Conservation (phyloP, 805 yeast genomes). For the Starmera dryadoides region DNA sequence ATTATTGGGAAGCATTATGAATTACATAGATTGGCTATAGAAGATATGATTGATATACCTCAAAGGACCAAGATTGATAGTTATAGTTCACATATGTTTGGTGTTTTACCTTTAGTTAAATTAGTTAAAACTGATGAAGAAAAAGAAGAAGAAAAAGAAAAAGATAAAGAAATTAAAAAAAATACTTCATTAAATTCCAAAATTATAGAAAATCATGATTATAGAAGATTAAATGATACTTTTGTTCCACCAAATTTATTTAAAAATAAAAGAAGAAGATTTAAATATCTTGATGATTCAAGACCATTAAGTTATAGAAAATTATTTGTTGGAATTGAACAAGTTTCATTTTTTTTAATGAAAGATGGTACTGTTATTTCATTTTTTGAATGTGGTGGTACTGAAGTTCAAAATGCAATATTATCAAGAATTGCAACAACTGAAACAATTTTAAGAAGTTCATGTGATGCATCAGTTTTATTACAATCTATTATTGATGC, state of each 20-base stretch:
- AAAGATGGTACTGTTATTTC: slow-evolving; percentile 41
- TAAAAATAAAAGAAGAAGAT: slow-evolving; percentile 9
- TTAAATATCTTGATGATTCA: slow-evolving; percentile 28
- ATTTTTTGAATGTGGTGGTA: slow-evolving; percentile 50
- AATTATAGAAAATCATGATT: slow-evolving; percentile 16
- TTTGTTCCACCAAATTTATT: slow-evolving; percentile 8
- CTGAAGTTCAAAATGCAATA: slow-evolving; percentile 45
- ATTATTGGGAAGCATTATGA: slow-evolving; percentile 35
- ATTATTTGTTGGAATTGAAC: slow-evolving; percentile 45
- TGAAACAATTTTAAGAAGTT: slow-evolving; percentile 40
- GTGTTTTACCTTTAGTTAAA: slow-evolving; percentile 46
- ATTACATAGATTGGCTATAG: slow-evolving; percentile 49
- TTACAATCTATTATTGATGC: slow-evolving; percentile 50
- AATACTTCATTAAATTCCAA: slow-evolving; percentile 8
- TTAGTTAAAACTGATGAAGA: slow-evolving; percentile 25
- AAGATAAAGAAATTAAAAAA: not conserved
- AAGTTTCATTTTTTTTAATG: slow-evolving; percentile 42
- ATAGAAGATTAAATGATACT: slow-evolving; percentile 28
- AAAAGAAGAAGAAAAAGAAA: not conserved
- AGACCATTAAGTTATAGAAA: slow-evolving; percentile 38
- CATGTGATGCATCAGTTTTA: slow-evolving; percentile 44
- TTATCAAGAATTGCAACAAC: slow-evolving; percentile 37
- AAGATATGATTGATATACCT: slow-evolving; percentile 58
- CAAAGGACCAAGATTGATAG: slow-evolving; percentile 51
- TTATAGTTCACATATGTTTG: slow-evolving; percentile 44